Base-by-base conservation (phyloP, 306 rosid genomes). In the Citrullus amarus region DNA sequence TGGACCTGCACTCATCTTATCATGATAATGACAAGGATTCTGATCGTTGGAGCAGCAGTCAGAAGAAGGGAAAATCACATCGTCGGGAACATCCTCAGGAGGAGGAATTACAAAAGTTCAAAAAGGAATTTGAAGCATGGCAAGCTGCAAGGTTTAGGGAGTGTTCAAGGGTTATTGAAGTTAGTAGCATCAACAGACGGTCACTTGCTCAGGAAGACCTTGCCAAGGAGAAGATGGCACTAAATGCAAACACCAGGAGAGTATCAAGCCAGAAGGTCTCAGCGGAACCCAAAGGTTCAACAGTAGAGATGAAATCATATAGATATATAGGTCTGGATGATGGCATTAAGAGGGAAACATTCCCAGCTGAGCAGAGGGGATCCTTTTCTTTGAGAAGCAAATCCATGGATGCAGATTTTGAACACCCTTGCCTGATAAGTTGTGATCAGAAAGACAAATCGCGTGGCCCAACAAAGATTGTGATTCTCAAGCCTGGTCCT, bases 61-160 rank as follows among this genome's bases (percentile, higher is more conserved):
- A 57, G 75, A 85, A 83, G 80, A 74, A 82, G 30, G 97, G 89
- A 60, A 82, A 87, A 79, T 88, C 90, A 51, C 87, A 82, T 82
- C 92, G 84, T 36, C 85, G 89, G 62, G 99, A 91, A 58, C 99
- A 96, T 90, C 99, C 98, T 73, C 99, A 92, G 80, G 99, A 96
- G 80, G 93, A 96, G 87, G 98, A 91, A 82, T 85, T 96, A 59
- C 96, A 91, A 81, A 92, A 88, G 84, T 96, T 96, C 81, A 91
- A 91, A 91, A 92, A 87, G 87, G 99, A 96, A 80, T 96, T 91
- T 83, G 99, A 91, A 88, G 97, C 92, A 69, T 96, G 88, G 87
- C 99, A 92, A 80, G 90, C 97, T 60, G 87, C 93, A 50, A 90
- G 98, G 86, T 86, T 91, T 77, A 86, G 81, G 81, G 94, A 92